Evolutionary conservation across 179 eudicot species (phyloP), one percentile per base, ranked within the genome.

Genomic region (Amaranthus tricolor): DNA sequence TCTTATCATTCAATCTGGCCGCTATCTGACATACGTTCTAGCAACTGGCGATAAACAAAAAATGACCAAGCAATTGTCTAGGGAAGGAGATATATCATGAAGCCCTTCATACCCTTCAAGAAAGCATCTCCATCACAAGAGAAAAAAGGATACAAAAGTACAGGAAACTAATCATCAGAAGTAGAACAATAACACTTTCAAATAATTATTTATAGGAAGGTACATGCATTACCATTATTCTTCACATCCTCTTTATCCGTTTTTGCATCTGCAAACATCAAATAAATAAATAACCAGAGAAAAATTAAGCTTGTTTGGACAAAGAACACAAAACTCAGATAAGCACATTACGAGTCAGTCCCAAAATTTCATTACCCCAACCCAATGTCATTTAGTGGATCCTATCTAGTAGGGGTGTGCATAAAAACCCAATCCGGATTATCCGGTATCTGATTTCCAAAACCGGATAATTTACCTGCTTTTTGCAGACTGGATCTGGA

Each of bases 161-260:
- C 13, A 68, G 7, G 12, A 14, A 15, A 57, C 48, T 17, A 61
- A 40, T 43, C 16, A 40, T 45, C 61, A 66, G 51, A 19, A 66
- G 24, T 56, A 74, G 54, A 14, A 44, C 52, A 68, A 21, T 16
- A 62, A 43, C 53, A 52, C 21, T 54, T 53, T 17, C 50, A 66
- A 51, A 10, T 57, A 13, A 73, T 66, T 57, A 40, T 71, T 68
- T 9, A 50, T 9, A 55, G 19, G 52, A 54, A 11, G 58, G 68
- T 55, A 48, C 74, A 61, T 66, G 56, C 64, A 77, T 79, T 84
- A 91, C 97, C 96, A 68, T 77, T 89, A 78, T 54, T 84, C 84
- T 88, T 89, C 47, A 76, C 66, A 16, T 92, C 96, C 72, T 92
- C 97, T 81, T 92, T 92, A 73, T 92, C 97, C 84, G 82, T 86